Percentiles rank a stretch among this genome's conserved stretches.
These are phyloP conservation scores for Emericellopsis terricola DNA, from an alignment of 495 filamentous ascomycete genomes.

Conservation along the genomic window DNA sequence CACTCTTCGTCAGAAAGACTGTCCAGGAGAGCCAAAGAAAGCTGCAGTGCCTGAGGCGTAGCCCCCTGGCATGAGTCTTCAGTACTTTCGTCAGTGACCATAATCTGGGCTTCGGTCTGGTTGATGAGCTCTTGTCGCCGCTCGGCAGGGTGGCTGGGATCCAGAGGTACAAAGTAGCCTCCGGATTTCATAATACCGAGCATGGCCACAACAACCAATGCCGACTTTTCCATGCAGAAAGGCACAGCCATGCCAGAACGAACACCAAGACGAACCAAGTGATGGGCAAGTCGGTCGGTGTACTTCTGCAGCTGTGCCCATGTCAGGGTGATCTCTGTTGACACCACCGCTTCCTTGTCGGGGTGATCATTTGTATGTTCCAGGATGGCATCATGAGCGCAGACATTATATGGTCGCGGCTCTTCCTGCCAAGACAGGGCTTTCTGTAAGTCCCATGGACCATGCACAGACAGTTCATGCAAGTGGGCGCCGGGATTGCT, in stretches of 20 bases:
- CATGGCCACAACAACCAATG: conserved; percentile 6
- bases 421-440: background rate
- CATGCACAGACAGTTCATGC: background rate
- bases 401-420: background rate
- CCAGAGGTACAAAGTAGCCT: background rate
- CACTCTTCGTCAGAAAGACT: background rate
- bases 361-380: conserved; percentile 5
- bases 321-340: conserved; percentile 37
- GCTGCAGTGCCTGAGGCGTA: conserved; percentile 9
- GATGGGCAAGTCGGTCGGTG: conserved; percentile 22
- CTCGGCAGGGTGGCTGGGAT: too few relatives aligned
- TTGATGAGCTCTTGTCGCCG: too few relatives aligned
- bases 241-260: conserved; percentile 21
- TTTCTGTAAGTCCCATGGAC: background rate
- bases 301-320: conserved; percentile 28
- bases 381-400: conserved; percentile 10
- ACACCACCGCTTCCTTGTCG: conserved; percentile 7
- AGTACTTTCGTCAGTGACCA: conserved; percentile 9
- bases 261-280: conserved; percentile 17
- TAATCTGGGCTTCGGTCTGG: conserved; percentile 12
- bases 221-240: conserved; percentile 25
- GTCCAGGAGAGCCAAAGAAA: too few relatives aligned
- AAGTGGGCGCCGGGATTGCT: background rate
- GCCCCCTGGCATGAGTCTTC: too few relatives aligned
- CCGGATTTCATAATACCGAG: conserved; percentile 9